Conservation (phyloP, 306 rosid genomes). For the Arachis hypogaea region DNA sequence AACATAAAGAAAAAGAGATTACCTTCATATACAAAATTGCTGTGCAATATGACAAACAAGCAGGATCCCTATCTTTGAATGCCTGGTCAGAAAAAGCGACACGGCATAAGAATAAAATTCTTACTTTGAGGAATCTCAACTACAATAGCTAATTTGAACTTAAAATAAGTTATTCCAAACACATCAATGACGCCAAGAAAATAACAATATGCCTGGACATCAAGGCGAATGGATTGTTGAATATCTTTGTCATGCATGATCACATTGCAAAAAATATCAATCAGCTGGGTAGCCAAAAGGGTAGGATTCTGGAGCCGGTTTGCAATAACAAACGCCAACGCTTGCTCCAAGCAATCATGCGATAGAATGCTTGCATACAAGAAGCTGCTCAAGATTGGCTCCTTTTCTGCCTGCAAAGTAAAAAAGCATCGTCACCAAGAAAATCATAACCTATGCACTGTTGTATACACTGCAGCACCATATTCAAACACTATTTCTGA, state of each 20-base stretch:
- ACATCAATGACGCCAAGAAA: background rate
- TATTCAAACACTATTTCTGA: background rate
- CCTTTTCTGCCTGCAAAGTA: slow-evolving; percentile 79
- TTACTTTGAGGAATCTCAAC: no score
- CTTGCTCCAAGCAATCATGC: slow-evolving; percentile 92
- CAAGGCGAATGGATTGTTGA: slow-evolving; percentile 76
- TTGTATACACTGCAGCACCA: no score
- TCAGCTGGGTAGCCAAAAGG: slow-evolving; percentile 86
- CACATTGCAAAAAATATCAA: slow-evolving; percentile 75
- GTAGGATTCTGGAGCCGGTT: slow-evolving; percentile 88
- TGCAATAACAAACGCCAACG: slow-evolving; percentile 83
- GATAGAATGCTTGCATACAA: slow-evolving; percentile 82
- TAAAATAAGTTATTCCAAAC: background rate
- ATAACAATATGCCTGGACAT: slow-evolving; percentile 58
- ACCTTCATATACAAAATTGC: slow-evolving; percentile 89
- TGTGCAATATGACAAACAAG: slow-evolving; percentile 89
- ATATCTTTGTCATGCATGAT: slow-evolving; percentile 64
- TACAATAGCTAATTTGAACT: no score
- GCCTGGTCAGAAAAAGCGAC: slow-evolving; percentile 59
- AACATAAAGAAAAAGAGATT: slow-evolving; percentile 15
- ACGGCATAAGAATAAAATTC: slow-evolving; percentile 26
- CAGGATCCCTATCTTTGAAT: slow-evolving; percentile 85
- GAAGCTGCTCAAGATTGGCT: slow-evolving; percentile 92
- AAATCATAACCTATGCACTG: no score
- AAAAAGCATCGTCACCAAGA: background rate